Evolutionary conservation across 2,329 filamentous ascomycete species (phyloP).

Genomic region (Fonsecaea erecta): DNA sequence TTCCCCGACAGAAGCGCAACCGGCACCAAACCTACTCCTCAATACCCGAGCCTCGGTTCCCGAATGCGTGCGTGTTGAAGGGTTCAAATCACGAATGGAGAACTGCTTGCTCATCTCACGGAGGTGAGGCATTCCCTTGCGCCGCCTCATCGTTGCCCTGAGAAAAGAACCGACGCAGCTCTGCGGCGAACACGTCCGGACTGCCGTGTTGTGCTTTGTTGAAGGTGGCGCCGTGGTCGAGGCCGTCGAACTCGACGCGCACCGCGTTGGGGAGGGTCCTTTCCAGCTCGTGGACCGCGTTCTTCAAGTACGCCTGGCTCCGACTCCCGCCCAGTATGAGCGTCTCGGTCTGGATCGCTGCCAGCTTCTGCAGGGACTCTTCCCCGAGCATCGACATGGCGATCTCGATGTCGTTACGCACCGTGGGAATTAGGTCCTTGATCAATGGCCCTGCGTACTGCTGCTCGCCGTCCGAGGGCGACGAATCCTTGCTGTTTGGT

Average conservation of each 20-base stretch:
- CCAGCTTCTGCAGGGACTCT: conserved; percentile 9
- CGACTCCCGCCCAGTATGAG: conserved; percentile 18
- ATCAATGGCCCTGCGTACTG: conserved; percentile 1
- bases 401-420: conserved; percentile 21
- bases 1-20: too few species aligned
- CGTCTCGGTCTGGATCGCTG: conserved; percentile 14
- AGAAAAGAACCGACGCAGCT: conserved; percentile 22
- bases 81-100: neutral
- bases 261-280: conserved; percentile 11
- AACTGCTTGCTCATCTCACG: neutral
- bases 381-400: conserved; percentile 19
- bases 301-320: conserved; percentile 20
- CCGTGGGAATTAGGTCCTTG: conserved; percentile 18
- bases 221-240: conserved; percentile 22
- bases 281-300: conserved; percentile 21
- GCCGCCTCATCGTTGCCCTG: neutral
- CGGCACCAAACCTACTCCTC: too few species aligned
- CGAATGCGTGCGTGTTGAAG: neutral
- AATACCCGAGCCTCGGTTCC: neutral
- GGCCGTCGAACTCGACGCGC: conserved; percentile 16
- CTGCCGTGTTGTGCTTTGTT: conserved; percentile 22
- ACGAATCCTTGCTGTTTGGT: neutral
- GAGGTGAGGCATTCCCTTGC: neutral
- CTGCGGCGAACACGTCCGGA: conserved; percentile 19
- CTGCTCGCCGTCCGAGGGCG: neutral